These are phyloP conservation scores for Drechslerella dactyloides DNA, from an alignment of 2,329 filamentous ascomycete species.

Conservation along the genomic window DNA sequence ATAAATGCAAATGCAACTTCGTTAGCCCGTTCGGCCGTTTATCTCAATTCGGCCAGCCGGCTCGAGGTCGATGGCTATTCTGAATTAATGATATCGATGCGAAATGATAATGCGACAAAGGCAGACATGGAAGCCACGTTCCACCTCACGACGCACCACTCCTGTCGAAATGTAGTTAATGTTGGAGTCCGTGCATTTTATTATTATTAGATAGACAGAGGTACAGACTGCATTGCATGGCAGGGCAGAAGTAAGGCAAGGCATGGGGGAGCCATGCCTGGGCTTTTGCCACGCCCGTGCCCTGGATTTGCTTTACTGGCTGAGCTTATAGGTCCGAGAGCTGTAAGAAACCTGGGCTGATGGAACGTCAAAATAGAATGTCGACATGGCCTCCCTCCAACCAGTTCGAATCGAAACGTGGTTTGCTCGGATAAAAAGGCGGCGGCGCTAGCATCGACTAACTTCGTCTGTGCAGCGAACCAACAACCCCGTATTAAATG, in stretches of 20 bases:
- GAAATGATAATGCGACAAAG: slow-evolving; percentile 24
- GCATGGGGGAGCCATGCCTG: slow-evolving; percentile 15
- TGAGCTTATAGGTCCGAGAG: too few relatives aligned
- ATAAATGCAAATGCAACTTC: background rate
- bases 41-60: slow-evolving; percentile 25
- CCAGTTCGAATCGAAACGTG: slow-evolving; percentile 32
- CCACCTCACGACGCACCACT: slow-evolving; percentile 16
- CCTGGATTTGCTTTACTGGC: too few relatives aligned
- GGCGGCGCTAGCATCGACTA: slow-evolving; percentile 17
- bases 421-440: slow-evolving; percentile 48
- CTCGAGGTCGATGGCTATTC: slow-evolving; percentile 20
- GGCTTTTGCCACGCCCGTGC: too few relatives aligned
- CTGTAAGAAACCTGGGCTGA: background rate
- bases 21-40: slow-evolving; percentile 21
- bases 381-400: slow-evolving; percentile 24
- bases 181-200: slow-evolving; percentile 47
- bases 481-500: slow-evolving; percentile 22
- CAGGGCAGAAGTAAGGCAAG: background rate
- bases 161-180: slow-evolving; percentile 3
- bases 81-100: slow-evolving; percentile 31
- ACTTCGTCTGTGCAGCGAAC: slow-evolving; percentile 36
- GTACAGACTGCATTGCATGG: background rate
- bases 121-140: slow-evolving; percentile 46
- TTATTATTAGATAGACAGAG: slow-evolving; percentile 34
- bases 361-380: slow-evolving; percentile 33